phyloP scores from a whole-genome alignment of 2,329 filamentous ascomycete species.

The Rhynchosporium secalis region DNA sequence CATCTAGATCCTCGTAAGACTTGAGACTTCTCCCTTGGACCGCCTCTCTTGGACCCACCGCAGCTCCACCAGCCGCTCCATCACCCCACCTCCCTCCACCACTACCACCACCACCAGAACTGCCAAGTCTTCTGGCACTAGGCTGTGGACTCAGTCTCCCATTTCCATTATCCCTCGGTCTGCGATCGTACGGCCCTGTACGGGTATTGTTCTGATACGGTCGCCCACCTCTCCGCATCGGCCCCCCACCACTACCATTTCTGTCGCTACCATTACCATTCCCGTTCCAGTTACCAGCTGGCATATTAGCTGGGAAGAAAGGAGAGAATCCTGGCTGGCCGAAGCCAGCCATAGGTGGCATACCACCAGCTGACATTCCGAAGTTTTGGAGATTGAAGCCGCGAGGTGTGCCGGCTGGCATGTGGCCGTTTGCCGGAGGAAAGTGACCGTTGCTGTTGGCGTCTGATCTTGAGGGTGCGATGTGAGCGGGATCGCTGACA shows the following conservation, averaged over 20 bases:
- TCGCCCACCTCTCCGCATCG: conserved; percentile 67
- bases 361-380: conserved; percentile 50
- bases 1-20: conserved; percentile 97
- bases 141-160: conserved; percentile 48
- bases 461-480: conserved; percentile 89
- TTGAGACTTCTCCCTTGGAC: conserved; percentile 90
- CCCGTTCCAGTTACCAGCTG: conserved; percentile 50
- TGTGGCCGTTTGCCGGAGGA: conserved; percentile 74
- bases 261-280: conserved; percentile 38
- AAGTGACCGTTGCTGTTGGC: conserved; percentile 96
- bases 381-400: conserved; percentile 86
- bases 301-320: conserved; percentile 55
- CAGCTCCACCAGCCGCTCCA: conserved; percentile 69
- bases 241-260: conserved; percentile 58
- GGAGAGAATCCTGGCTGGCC: conserved; percentile 50
- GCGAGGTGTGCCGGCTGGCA: conserved; percentile 79
- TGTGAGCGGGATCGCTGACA: conserved; percentile 90
- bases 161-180: conserved; percentile 52
- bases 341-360: conserved; percentile 60
- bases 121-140: conserved; percentile 42
- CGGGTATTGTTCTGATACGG: conserved; percentile 61
- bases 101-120: conserved; percentile 50
- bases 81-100: conserved; percentile 67
- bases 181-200: conserved; percentile 72
- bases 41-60: conserved; percentile 84